Conservation (phyloP, 352 stramenopile genomes). For the Pythium periplocum region DNA sequence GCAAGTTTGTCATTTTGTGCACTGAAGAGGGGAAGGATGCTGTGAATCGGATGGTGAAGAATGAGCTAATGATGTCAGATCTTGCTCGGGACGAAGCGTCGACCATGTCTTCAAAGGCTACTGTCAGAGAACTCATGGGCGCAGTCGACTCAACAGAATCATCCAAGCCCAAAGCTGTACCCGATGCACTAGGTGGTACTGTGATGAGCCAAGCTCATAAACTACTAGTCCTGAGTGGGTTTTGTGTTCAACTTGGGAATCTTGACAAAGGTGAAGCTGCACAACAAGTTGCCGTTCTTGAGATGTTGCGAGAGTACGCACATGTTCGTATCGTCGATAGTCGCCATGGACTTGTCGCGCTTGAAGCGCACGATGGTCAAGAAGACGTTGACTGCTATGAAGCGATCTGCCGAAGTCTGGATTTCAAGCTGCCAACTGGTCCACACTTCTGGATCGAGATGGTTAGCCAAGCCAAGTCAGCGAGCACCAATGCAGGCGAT, state of each 20-base stretch:
- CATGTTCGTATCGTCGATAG: conserved; percentile 6
- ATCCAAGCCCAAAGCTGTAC: conserved; percentile 1
- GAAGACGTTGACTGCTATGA: conserved; percentile 3
- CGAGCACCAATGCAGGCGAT: background rate
- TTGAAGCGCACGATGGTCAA: background rate
- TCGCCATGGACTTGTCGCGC: conserved; percentile 5
- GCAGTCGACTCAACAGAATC: background rate
- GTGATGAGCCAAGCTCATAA: too few relatives aligned
- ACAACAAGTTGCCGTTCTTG: conserved; percentile 5
- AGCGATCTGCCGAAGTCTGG: conserved; percentile 6
- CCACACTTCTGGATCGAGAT: conserved; percentile 11
- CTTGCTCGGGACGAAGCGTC: conserved; percentile 32
- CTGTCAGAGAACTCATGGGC: conserved; percentile 31
- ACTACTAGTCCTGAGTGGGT: background rate
- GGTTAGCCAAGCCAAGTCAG: background rate
- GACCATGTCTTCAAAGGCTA: conserved; percentile 38
- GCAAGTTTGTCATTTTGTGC: conserved; percentile 70
- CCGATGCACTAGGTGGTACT: background rate
- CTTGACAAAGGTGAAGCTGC: background rate
- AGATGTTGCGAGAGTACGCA: background rate
- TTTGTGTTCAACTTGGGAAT: conserved; percentile 1
- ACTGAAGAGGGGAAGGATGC: conserved; percentile 28
- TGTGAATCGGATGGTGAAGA: conserved; percentile 47
- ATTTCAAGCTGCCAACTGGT: conserved; percentile 4
- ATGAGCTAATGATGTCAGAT: conserved; percentile 38